These are phyloP conservation scores for Entamoeba dispar DNA, from an alignment of 208 protist species.

Conservation along the genomic window DNA sequence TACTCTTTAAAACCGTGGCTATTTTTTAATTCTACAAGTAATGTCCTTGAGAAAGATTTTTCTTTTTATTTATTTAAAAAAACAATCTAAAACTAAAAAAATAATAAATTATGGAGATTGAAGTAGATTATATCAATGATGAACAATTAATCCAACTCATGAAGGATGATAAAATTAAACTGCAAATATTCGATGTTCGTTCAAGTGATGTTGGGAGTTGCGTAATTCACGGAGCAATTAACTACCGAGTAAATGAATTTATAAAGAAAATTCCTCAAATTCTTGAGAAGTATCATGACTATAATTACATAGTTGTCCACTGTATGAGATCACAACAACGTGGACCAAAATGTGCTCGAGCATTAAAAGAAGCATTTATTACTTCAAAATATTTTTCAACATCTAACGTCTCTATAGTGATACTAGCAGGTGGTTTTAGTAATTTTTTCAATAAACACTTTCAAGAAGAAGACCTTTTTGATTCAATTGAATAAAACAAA, in stretches of 20 bases:
- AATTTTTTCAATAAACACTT: background rate
- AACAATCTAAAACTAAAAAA: too few species aligned
- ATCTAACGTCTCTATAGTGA: background rate
- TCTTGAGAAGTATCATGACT: background rate
- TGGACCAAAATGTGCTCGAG: background rate
- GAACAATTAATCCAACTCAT: background rate
- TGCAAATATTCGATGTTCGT: background rate
- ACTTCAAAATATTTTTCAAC: background rate
- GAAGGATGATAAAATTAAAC: background rate
- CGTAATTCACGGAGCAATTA: background rate
- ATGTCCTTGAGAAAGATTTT: too few species aligned
- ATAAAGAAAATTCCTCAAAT: background rate
- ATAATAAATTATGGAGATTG: background rate
- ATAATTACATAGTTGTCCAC: background rate
- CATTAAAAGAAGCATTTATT: background rate
- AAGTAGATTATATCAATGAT: background rate
- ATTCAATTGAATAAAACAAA: background rate
- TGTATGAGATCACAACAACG: background rate
- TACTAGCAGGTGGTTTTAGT: background rate
- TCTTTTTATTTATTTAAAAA: too few species aligned
- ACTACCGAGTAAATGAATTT: background rate
- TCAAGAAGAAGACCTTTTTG: background rate
- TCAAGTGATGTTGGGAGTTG: background rate
- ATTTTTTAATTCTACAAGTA: too few species aligned
- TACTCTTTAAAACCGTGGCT: too few species aligned